Conservation (phyloP, 164 flowering plant species). For the Stephania cephalantha region DNA sequence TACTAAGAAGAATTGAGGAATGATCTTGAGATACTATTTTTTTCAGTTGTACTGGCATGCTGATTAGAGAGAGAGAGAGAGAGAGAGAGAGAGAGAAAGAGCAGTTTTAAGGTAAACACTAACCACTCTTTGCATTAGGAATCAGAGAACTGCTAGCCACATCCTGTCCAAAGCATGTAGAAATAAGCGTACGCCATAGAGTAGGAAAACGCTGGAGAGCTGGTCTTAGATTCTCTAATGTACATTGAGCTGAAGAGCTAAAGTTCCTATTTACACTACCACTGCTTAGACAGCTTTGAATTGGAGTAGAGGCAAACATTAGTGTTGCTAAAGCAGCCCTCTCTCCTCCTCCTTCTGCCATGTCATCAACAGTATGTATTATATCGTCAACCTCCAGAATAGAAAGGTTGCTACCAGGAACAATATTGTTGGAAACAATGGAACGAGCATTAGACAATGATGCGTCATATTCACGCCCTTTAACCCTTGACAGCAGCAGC, state of each 20-base stretch:
- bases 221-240: conserved; percentile 85
- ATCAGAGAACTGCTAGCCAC: conserved; percentile 31
- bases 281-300: conserved; percentile 73
- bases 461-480: conserved; percentile 86
- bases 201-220: conserved; percentile 78
- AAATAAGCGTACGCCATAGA: conserved; percentile 76
- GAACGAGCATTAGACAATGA: conserved; percentile 86
- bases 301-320: conserved; percentile 78
- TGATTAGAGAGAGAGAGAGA: background rate
- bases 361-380: conserved; percentile 82
- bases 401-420: conserved; percentile 36
- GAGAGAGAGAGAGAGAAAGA: background rate
- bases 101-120: conserved; percentile 10
- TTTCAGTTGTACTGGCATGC: background rate
- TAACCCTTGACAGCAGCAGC: conserved; percentile 70
- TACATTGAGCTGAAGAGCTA: conserved; percentile 82
- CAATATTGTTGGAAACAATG: conserved; percentile 41
- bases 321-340: conserved; percentile 94
- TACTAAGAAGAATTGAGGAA: background rate
- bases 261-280: conserved; percentile 75
- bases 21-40: background rate
- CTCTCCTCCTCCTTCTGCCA: conserved; percentile 97
- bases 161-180: conserved; percentile 81
- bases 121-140: conserved; percentile 49
- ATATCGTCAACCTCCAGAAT: conserved; percentile 59